Evolutionary conservation across 139 green algal species (phyloP), one percentile per base, ranked within the genome.

Genomic region (Chlorella vulgaris): DNA sequence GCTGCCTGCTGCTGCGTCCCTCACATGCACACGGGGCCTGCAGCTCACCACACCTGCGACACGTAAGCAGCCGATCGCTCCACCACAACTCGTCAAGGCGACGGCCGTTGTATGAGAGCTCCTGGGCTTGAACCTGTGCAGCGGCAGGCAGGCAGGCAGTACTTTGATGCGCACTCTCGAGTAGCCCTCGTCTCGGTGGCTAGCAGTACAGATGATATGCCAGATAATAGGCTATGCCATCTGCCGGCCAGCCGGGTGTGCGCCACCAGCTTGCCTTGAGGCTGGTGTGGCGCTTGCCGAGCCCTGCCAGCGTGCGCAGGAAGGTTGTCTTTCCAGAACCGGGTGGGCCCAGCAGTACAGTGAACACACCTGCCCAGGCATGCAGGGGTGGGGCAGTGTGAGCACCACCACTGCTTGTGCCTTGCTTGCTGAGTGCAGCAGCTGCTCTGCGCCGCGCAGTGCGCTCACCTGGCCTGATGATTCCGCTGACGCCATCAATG

Each of bases 291-390:
- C 88, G 36, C 65, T 76, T n/a, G 71, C 85, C 60, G 36, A 55
- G 74, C 13, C 91, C 91, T 2, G 85, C 81, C 19, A 95, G 78
- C 7, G 85, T 77, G n/a, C 84, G 78, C 28, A 95, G 79, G 28
- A 95, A 86, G 15, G 85, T 92, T 33, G 76, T 87, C 78, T 93
- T 93, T 60, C 91, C 91, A 19, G 78, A 68, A 10, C 88, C 85
- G 1, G 91, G 91, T 4, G 91, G 91, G 8, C 91, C 77, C 65
- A 83, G 77, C 65, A 83, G 77, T 29, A 83, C 62, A 29, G 77
- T 83, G 77, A 83, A 83, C 35, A 83, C 77, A 2, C 77, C 65
- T 70, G 73, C 35, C 2, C 33, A 58, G 47, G 47, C 13, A 24
- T 58, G 47, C 7, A 43, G 62, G n/a, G 29, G 18, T 42, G 26